Evolutionary conservation across 352 stramenopile genomes (phyloP), one percentile per base, ranked within the genome.

Genomic region (Globisporangium canariense): DNA sequence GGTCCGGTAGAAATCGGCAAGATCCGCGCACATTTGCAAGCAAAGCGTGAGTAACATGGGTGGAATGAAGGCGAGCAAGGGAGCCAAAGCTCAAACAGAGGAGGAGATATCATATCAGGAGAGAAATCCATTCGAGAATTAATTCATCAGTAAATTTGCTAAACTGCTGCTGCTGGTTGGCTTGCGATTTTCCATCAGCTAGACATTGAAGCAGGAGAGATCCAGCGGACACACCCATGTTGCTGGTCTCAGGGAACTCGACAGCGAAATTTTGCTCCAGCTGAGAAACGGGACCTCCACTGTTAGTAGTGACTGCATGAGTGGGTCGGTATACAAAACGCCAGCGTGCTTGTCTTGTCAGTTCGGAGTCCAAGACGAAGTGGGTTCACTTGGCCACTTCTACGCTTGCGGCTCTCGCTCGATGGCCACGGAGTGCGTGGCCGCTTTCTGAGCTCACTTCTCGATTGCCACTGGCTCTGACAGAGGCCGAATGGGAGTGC

Each of bases 31-130:
- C 18, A 49, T 52, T 61, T 61, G 61, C 52, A 61, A 66, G 61
- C 61, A 36, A 32, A 13, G 36, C 22, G 61, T 66, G 52, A 66
- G 61, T 66, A 66, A 66, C 52, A 30, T 45, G 28, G 28, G 38
- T 4, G 20, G 20, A 46, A 46, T 18, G 40, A 8, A 41, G 36
- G 36, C 36, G 20, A 28, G 32, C 32, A 8, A 30, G n/a, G 11
- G 51, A 40, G 4, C 38, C n/a, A 5, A 53, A 40, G 4, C 38
- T 10, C 4, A 53, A 25, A 25, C 13, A 43, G 28, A 49, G 11
- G 22, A 41, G 56, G 25, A 28, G 25, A 28, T 28, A 28, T 28
- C 25, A 50, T 51, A 62, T 40, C 57, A 34, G n/a, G n/a, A 30
- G 46, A 52, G 46, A 52, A 52, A 16, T 30, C 20, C 46, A 16